Base-by-base conservation (phyloP, 305 asterid species). In the Fraxinus angustifolia region DNA sequence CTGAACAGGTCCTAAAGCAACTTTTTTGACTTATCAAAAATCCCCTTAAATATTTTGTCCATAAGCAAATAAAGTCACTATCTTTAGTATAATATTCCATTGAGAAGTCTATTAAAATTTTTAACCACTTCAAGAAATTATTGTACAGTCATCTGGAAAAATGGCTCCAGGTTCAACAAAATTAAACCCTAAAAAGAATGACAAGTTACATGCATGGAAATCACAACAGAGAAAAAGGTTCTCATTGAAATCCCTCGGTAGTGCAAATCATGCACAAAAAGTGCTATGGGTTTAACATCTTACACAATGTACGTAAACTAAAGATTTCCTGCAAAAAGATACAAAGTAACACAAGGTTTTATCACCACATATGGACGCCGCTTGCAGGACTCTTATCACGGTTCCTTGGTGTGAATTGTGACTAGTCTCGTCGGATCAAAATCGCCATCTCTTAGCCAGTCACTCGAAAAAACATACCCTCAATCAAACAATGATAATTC, bases 311-410 rank as follows among this genome's bases (percentile, higher is more conserved):
- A 30, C 36, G 12, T 31, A 31, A 38, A 70, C 26, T 16, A n/a
- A 67, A 70, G 75, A 70, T 6, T 30, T 70, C 75, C 75, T n/a
- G 23, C 75, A 70, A 70, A 33, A 70, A 30, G 75, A 70, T 33
- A 70, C 75, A 14, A 70, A 67, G 36, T 67, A 67, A 16, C 42
- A 31, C 21, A 30, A 70, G 75, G 26, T 33, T 70, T 70, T 33
- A 70, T 26, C 8, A 38, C 75, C 75, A 70, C 75, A 33, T 31
- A 70, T 5, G 21, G 75, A 70, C 19, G 26, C 7, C 11, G 1
- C 42, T 70, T 33, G 40, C 21, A 2, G 26, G 42, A 30, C 75
- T 68, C 73, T 6, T 28, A 28, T 68, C 75, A 30, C 3, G 8
- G 75, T 68, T 33, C 75, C 75, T 31, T 2, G 73, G 34, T 68